Conservation (phyloP, 331 rosid species). For the Malus hybrid region DNA sequence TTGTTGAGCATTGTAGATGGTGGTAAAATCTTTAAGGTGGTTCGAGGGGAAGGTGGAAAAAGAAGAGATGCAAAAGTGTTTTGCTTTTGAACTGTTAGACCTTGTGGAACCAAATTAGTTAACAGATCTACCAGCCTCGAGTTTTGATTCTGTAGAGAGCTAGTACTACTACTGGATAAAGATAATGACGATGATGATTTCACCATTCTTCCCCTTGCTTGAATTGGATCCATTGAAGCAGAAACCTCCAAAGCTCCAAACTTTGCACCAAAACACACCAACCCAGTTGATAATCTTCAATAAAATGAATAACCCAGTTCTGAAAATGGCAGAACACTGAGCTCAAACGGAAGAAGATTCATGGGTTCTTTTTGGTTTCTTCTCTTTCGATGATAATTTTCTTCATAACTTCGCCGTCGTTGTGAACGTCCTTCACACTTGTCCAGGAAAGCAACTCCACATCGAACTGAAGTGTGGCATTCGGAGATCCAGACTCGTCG, state of each 20-base stretch:
- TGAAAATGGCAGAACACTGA: background rate
- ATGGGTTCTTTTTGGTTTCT: background rate
- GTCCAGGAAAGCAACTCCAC: conserved; percentile 45
- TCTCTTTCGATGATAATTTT: conserved; percentile 31
- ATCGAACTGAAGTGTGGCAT: conserved; percentile 37
- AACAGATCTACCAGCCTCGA: conserved; percentile 23
- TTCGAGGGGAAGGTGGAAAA: conserved; percentile 32
- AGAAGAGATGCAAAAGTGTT: conserved; percentile 24
- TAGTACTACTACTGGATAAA: background rate
- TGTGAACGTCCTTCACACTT: conserved; percentile 35
- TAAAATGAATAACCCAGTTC: background rate
- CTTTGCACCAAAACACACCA: background rate
- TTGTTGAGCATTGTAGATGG: background rate
- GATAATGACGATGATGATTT: conserved; percentile 1
- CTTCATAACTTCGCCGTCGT: conserved; percentile 38
- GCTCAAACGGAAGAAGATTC: conserved; percentile 5
- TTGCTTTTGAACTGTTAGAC: background rate
- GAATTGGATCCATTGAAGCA: conserved; percentile 11
- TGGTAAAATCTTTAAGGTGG: conserved; percentile 27
- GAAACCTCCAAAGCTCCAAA: background rate
- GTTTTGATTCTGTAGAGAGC: conserved; percentile 2
- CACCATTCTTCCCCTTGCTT: conserved; percentile 15
- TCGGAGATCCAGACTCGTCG: conserved; percentile 41
- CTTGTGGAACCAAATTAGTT: conserved; percentile 16
- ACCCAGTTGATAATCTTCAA: conserved; percentile 3